Conservation (phyloP, 305 asterid species). For the Fraxinus floribunda region DNA sequence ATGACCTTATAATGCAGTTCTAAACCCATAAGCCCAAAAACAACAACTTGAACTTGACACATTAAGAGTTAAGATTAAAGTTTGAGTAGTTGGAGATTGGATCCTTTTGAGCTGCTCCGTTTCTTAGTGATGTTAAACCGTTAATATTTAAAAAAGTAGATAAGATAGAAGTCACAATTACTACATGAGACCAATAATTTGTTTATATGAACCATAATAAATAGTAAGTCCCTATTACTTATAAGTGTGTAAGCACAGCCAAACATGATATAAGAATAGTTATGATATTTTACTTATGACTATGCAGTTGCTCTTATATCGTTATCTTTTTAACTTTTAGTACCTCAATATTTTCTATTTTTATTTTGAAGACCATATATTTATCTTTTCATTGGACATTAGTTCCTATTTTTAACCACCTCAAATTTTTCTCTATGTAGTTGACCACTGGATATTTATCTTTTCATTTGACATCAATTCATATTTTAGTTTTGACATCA, state of each 20-base stretch:
- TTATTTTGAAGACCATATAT: no score
- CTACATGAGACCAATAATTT: background rate
- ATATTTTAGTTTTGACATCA: no score
- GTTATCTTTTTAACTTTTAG: constrained; percentile 14
- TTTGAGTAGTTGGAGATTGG: background rate
- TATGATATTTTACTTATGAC: background rate
- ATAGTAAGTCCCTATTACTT: background rate
- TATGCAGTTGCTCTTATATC: background rate
- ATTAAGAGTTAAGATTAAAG: background rate
- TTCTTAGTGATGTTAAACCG: background rate
- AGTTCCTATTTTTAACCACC: background rate
- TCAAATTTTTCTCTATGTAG: background rate
- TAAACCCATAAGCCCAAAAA: background rate
- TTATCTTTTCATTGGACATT: background rate
- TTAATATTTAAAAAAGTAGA: no score
- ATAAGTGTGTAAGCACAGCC: background rate
- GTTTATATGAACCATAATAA: background rate
- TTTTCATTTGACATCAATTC: background rate
- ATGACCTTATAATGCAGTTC: no score
- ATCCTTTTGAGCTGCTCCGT: background rate
- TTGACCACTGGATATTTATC: background rate
- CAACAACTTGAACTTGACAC: background rate
- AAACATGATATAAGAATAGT: background rate
- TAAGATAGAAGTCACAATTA: background rate
- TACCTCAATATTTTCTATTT: constrained; percentile 38